These are phyloP conservation scores for Diplodia seriata DNA, from an alignment of 2,329 filamentous ascomycete genomes.

Conservation along the genomic window DNA sequence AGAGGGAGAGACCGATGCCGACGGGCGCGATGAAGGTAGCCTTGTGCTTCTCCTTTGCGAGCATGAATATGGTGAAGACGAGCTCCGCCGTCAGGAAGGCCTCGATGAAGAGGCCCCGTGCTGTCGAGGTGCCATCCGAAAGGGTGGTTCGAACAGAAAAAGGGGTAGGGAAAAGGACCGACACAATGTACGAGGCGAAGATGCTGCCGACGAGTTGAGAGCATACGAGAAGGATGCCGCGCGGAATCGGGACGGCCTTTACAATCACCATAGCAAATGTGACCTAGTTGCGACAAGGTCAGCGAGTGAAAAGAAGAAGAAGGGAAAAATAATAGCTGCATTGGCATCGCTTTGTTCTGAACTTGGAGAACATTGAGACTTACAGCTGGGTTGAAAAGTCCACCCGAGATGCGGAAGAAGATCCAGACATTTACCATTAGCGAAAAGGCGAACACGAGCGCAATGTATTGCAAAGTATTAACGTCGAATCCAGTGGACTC, in stretches of 20 bases:
- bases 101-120: slow-evolving; percentile 49
- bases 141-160: slow-evolving; percentile 48
- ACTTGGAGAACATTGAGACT: slow-evolving; percentile 29
- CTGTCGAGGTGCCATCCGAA: slow-evolving; percentile 40
- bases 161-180: slow-evolving; percentile 45
- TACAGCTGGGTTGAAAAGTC: slow-evolving; percentile 51
- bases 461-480: slow-evolving; percentile 46
- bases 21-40: slow-evolving; percentile 74
- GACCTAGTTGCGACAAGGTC: slow-evolving; percentile 37
- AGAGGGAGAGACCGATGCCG: slow-evolving; percentile 74
- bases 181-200: slow-evolving; percentile 44
- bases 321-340: too few relatives aligned
- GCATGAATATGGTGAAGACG: slow-evolving; percentile 60
- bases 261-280: slow-evolving; percentile 49
- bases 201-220: slow-evolving; percentile 49
- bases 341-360: too few relatives aligned
- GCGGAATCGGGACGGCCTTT: slow-evolving; percentile 38
- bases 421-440: slow-evolving; percentile 51
- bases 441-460: slow-evolving; percentile 48
- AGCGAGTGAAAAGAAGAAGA: background rate
- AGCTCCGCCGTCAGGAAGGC: slow-evolving; percentile 50
- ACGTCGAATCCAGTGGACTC: slow-evolving; percentile 35
- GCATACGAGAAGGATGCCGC: slow-evolving; percentile 44
- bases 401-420: slow-evolving; percentile 49
- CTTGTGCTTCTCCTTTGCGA: slow-evolving; percentile 76